Conservation (phyloP, 345 rosid species). For the Populus deltoides region DNA sequence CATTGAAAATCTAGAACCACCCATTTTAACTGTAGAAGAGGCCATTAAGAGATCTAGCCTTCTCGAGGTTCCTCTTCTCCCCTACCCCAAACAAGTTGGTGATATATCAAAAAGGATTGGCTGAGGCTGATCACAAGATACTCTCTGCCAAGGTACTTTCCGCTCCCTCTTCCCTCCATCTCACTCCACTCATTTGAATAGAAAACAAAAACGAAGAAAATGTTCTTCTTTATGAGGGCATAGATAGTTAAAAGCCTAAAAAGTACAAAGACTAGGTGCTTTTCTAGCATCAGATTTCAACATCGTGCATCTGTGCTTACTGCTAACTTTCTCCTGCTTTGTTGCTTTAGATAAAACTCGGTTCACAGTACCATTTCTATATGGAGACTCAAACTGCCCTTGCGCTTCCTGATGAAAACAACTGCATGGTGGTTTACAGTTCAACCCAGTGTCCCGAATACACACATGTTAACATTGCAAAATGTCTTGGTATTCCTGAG, state of each 20-base stretch:
- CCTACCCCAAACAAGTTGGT: slow-evolving; percentile 57
- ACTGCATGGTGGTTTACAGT: slow-evolving; percentile 61
- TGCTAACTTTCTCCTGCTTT: no score
- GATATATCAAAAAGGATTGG: slow-evolving; percentile 72
- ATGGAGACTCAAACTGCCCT: slow-evolving; percentile 86
- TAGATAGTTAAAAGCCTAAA: neutral
- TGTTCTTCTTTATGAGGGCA: no score
- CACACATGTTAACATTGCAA: slow-evolving; percentile 51
- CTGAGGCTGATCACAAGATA: slow-evolving; percentile 69
- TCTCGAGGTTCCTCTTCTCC: slow-evolving; percentile 56
- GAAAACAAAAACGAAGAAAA: no score
- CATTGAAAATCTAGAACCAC: slow-evolving; percentile 46
- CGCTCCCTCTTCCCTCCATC: neutral
- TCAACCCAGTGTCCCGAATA: slow-evolving; percentile 69
- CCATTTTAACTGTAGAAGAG: slow-evolving; percentile 73
- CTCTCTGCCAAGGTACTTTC: slow-evolving; percentile 57
- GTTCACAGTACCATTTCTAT: slow-evolving; percentile 86
- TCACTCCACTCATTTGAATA: no score
- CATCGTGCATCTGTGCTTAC: neutral
- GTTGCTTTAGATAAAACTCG: slow-evolving; percentile 51
- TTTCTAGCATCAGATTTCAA: neutral
- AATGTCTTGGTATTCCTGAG: slow-evolving; percentile 74
- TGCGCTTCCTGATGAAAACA: slow-evolving; percentile 92
- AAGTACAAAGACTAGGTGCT: neutral
- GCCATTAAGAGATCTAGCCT: slow-evolving; percentile 67